Evolutionary conservation across 495 filamentous ascomycete species (phyloP).

Genomic region (Tetracladium setigerum): DNA sequence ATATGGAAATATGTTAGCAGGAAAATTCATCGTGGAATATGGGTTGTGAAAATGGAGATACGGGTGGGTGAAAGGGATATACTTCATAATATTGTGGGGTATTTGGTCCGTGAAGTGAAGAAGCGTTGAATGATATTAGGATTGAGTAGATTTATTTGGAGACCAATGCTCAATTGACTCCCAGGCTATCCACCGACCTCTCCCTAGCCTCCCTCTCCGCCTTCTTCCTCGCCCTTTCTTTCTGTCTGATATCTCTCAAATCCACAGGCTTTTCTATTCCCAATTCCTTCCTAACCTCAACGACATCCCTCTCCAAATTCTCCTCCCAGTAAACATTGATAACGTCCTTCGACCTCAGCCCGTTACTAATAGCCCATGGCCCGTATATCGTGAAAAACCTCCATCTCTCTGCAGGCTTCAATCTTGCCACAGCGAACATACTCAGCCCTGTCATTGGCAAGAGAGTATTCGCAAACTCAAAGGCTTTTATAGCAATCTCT

Average conservation of each 20-base stretch:
- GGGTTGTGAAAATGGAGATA: too few relatives aligned
- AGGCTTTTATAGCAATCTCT: constrained; percentile 89
- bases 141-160: too few relatives aligned
- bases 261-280: constrained; percentile 87
- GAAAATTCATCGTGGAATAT: too few relatives aligned
- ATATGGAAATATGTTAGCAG: too few relatives aligned
- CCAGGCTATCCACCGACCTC: constrained; percentile 6
- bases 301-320: constrained; percentile 77
- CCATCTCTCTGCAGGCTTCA: constrained; percentile 68
- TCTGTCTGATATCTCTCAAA: constrained; percentile 69
- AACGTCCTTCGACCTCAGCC: constrained; percentile 65
- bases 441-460: constrained; percentile 92
- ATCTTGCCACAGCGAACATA: constrained; percentile 56
- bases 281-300: constrained; percentile 61
- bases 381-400: constrained; percentile 70
- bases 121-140: too few relatives aligned
- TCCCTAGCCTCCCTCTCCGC: constrained; percentile 47
- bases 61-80: too few relatives aligned
- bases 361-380: constrained; percentile 88
- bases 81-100: too few relatives aligned
- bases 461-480: constrained; percentile 91
- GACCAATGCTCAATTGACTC: constrained; percentile 7
- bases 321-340: constrained; percentile 99
- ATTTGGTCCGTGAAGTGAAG: too few relatives aligned
- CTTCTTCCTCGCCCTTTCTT: constrained; percentile 60